Evolutionary conservation across 257 asterid species (phyloP), one percentile per base, ranked within the genome.

Genomic region (Petrea volubilis): DNA sequence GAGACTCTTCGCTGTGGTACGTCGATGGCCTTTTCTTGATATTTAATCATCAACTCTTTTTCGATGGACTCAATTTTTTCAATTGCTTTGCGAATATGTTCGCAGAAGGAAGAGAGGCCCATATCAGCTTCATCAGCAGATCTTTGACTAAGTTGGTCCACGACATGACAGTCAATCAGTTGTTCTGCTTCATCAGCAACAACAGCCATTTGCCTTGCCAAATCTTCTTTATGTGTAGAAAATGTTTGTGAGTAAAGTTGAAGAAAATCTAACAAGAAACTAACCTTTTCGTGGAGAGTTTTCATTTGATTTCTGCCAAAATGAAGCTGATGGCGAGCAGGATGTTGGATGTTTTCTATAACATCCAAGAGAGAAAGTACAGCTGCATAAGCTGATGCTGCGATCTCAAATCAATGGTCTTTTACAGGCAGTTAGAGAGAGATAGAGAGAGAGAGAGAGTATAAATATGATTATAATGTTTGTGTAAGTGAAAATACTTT

Each of bases 161-260:
- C 61, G 7, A 65, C 20, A 43, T 50, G 5, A 62, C 60, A 44
- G 44, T 79, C 80, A 14, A 75, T 41, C 3, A 50, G 53, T 6
- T 79, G 75, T 33, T 75, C 73, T 43, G 78, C 81, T 61, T n/a
- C 68, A 49, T 75, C 23, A 60, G 71, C 76, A 38, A 60, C 52
- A 13, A 67, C 66, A 7, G 55, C 70, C 20, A 80, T 60, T 33
- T 10, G 21, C 11, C 2, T 62, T 20, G 62, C 81, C 60, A 80
- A 52, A 62, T 36, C 34, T 14, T 59, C 64, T 2, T 36, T 9
- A 27, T 24, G 46, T 13, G 46, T 27, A 34, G n/a, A 33, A 53
- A 38, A 2, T 53, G 2, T 53, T 24, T 31, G 60, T 7, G 67
- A 28, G 28, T 57, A 4, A 44, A 13, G 41, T 40, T 72, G 74